Evolutionary conservation across 805 yeast species (phyloP).

Genomic region (Limtongia smithiae): DNA sequence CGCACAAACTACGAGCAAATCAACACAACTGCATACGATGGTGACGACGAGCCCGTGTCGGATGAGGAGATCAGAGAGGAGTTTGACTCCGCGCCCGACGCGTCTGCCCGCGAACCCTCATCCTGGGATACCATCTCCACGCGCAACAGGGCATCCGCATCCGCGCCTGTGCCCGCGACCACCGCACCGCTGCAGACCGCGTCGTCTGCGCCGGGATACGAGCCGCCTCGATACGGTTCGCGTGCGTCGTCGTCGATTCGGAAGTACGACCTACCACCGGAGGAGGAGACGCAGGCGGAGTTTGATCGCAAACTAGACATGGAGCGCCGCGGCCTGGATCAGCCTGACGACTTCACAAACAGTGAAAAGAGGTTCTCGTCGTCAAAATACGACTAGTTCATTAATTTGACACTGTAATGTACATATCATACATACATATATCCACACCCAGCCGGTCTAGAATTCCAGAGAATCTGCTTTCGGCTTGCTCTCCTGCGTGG

Average conservation of each 20-base stretch:
- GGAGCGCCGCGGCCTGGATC: conserved; percentile 27
- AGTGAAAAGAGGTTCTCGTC: conserved; percentile 22
- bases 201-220: conserved; percentile 10
- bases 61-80: too few species aligned
- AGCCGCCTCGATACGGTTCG: background rate
- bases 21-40: background rate
- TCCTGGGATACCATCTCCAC: conserved; percentile 19
- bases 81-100: too few species aligned
- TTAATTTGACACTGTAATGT: too few species aligned
- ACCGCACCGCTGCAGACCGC: background rate
- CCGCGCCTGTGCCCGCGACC: too few species aligned
- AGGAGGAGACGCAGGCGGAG: conserved; percentile 19
- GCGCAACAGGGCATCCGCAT: too few species aligned
- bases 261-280: conserved; percentile 5
- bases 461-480: background rate
- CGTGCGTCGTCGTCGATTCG: background rate
- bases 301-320: conserved; percentile 26
- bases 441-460: background rate
- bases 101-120: background rate
- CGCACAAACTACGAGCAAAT: conserved; percentile 1
- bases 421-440: background rate
- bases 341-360: conserved; percentile 25
- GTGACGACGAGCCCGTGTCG: background rate
- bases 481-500: background rate
- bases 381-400: conserved; percentile 23